Evolutionary conservation across 2,329 filamentous ascomycete genomes (phyloP).

Genomic region (Botryotinia convoluta): DNA sequence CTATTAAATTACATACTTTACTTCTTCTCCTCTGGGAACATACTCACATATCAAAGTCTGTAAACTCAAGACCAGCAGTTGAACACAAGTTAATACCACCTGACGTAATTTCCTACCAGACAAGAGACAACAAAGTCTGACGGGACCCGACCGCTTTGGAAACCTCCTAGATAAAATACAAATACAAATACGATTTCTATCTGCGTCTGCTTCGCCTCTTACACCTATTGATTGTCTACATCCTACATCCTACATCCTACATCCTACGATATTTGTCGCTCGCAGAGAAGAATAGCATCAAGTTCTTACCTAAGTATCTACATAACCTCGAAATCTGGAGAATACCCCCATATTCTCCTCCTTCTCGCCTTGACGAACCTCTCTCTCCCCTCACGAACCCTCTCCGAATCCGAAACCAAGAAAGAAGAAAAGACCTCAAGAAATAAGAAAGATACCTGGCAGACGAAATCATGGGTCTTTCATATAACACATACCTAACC

Average conservation of each 20-base stretch:
- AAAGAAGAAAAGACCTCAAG: not conserved
- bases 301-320: not conserved
- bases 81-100: not conserved
- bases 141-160: not conserved
- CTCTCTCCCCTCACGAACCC: not conserved
- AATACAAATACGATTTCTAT: not conserved
- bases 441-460: not conserved
- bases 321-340: not conserved
- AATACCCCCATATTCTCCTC: not conserved
- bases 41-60: not conserved
- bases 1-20: not conserved
- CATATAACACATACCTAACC: conserved; percentile 88
- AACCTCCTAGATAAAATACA: not conserved
- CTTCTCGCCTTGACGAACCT: not conserved
- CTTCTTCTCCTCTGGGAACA: not conserved
- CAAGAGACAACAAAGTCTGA: not conserved
- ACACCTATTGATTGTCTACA: not conserved
- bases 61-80: not conserved
- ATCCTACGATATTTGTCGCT: not conserved
- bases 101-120: not conserved
- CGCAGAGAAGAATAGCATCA: not conserved
- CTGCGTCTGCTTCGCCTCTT: not conserved
- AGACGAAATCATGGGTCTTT: conserved; percentile 66
- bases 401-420: not conserved
- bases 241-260: not conserved